These are phyloP conservation scores for Bipolaris cookei DNA, from an alignment of 2,329 filamentous ascomycete species.

Conservation along the genomic window DNA sequence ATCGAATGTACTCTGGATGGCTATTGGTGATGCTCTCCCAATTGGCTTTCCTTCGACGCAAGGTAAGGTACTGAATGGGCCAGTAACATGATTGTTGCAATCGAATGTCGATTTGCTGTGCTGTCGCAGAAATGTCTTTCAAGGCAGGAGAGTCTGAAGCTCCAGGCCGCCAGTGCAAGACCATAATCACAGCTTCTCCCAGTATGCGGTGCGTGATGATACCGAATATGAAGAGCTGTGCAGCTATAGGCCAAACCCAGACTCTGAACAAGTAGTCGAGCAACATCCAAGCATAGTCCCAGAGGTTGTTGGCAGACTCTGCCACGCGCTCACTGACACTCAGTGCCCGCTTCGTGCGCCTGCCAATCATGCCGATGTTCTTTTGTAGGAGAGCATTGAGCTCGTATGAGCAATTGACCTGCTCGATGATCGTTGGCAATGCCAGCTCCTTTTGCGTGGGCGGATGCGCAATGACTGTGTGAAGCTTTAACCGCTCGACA, in stretches of 20 bases:
- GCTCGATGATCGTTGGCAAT: constrained; percentile 81
- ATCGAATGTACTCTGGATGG: constrained; percentile 97
- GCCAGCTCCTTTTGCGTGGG: constrained; percentile 83
- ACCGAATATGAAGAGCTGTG: constrained; percentile 72
- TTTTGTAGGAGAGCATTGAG: constrained; percentile 84
- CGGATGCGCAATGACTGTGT: constrained; percentile 79
- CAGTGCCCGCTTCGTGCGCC: constrained; percentile 79
- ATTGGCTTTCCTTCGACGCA: constrained; percentile 86
- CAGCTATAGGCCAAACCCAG: constrained; percentile 80
- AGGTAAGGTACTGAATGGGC: constrained; percentile 93
- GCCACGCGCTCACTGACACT: constrained; percentile 95
- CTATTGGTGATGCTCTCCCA: constrained; percentile 96
- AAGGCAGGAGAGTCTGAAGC: constrained; percentile 77
- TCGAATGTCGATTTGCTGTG: constrained; percentile 95
- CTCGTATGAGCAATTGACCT: constrained; percentile 96
- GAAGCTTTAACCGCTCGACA: constrained; percentile 84
- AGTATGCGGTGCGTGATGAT: constrained; percentile 80
- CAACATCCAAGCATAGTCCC: constrained; percentile 73
- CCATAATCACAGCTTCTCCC: constrained; percentile 76
- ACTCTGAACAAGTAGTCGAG: constrained; percentile 73
- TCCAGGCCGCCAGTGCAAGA: constrained; percentile 84
- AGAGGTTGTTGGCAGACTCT: constrained; percentile 86
- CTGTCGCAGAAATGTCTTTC: constrained; percentile 95
- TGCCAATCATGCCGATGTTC: constrained; percentile 84
- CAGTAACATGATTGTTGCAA: constrained; percentile 98